Percentiles rank a stretch among this genome's conserved stretches.
Conservation (phyloP, 495 filamentous ascomycete genomes). For the Aspergillus indologenus region DNA sequence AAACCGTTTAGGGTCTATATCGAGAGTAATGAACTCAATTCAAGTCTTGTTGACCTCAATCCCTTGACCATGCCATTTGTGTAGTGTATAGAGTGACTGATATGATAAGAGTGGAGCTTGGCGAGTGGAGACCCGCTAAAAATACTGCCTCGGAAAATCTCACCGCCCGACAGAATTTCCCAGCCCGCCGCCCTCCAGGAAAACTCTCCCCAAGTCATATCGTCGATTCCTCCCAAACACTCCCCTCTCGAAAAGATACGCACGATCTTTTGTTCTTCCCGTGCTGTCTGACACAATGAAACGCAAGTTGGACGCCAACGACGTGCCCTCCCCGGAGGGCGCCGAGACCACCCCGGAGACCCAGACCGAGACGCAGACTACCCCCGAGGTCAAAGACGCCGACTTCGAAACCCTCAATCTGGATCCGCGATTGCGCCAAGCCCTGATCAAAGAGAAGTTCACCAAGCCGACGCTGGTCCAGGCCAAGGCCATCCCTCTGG, state of each 20-base stretch:
- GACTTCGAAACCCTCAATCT: constrained; percentile 60
- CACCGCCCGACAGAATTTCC: constrained; percentile 45
- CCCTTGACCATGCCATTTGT: too few relatives aligned
- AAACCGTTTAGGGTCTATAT: too few relatives aligned
- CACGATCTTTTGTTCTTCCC: neutral
- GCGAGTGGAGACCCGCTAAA: constrained; percentile 12
- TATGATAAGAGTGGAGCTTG: neutral
- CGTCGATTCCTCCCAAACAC: neutral
- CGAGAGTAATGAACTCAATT: too few relatives aligned
- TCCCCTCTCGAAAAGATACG: neutral
- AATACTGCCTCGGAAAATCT: constrained; percentile 32
- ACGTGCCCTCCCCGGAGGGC: constrained; percentile 49
- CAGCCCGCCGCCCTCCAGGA: constrained; percentile 13
- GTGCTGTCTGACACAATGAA: constrained; percentile 52
- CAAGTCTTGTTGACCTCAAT: too few relatives aligned
- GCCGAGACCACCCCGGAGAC: constrained; percentile 23
- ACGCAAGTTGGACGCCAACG: constrained; percentile 60
- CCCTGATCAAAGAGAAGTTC: constrained; percentile 79
- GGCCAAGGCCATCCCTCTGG: constrained; percentile 80
- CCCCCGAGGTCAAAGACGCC: constrained; percentile 17
- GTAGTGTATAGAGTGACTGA: too few relatives aligned
- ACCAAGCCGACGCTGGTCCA: constrained; percentile 82
- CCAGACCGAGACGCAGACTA: too few relatives aligned
- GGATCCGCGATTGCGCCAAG: constrained; percentile 82
- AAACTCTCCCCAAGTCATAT: constrained; percentile 27